Percentiles rank a stretch among this genome's conserved stretches.
Evolutionary conservation across 2,329 filamentous ascomycete genomes (phyloP).

Genomic region (Hypoxylon rubiginosum): DNA sequence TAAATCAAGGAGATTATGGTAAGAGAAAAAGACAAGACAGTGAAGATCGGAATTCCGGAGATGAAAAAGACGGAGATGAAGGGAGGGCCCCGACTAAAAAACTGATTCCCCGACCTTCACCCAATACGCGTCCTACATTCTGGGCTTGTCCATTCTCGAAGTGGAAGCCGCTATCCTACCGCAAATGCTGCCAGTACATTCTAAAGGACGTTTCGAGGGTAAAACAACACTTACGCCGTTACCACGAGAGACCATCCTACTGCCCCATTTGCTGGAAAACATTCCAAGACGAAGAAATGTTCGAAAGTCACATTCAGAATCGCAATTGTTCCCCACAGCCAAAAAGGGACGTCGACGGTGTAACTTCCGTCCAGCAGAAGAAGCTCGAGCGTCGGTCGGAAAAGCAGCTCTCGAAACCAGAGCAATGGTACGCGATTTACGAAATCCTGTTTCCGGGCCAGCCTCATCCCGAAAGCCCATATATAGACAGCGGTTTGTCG

Average conservation of each 20-base stretch:
- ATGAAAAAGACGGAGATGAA: background rate
- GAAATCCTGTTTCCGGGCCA: conserved; percentile 33
- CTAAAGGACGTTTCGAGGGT: conserved; percentile 39
- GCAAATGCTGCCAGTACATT: conserved; percentile 31
- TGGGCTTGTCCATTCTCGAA: conserved; percentile 40
- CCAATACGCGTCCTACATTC: conserved; percentile 1
- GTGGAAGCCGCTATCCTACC: conserved; percentile 38
- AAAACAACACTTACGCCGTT: conserved; percentile 39
- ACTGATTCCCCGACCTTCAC: background rate
- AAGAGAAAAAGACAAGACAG: background rate
- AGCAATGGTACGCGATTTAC: conserved; percentile 41
- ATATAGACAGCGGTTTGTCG: background rate
- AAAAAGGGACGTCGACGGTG: conserved; percentile 8
- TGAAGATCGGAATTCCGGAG: background rate
- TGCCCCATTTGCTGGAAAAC: conserved; percentile 35
- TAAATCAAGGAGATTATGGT: background rate
- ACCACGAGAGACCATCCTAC: conserved; percentile 29
- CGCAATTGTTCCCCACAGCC: background rate
- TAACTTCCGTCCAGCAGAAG: conserved; percentile 23
- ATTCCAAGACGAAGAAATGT: conserved; percentile 24
- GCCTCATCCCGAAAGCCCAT: background rate
- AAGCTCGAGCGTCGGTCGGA: conserved; percentile 31
- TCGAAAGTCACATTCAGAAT: conserved; percentile 26
- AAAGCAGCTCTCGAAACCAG: conserved; percentile 31
- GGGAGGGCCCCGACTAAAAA: background rate